phyloP scores from a whole-genome alignment of 805 yeast species.

The Pichia scutulata region DNA sequence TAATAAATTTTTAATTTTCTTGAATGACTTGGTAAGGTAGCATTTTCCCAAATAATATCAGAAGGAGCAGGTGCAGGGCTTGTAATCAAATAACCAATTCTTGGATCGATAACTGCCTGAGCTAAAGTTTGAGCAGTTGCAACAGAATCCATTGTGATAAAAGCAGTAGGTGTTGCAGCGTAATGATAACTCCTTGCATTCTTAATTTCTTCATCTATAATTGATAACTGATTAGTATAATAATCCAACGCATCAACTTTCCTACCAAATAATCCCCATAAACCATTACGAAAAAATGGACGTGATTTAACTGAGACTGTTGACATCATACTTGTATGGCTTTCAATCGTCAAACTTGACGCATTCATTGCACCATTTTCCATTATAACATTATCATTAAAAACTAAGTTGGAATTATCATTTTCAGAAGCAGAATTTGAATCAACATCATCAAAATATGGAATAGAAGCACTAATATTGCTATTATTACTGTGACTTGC shows the following conservation, averaged over 20 bases:
- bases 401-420: background rate
- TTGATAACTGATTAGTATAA: slow-evolving; percentile 59
- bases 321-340: slow-evolving; percentile 2
- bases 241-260: slow-evolving; percentile 76
- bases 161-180: slow-evolving; percentile 84
- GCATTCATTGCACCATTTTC: background rate
- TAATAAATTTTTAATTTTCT: slow-evolving; percentile 55
- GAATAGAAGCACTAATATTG: background rate
- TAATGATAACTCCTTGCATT: slow-evolving; percentile 61
- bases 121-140: slow-evolving; percentile 96
- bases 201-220: slow-evolving; percentile 61
- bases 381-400: background rate
- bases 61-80: slow-evolving; percentile 92
- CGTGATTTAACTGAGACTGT: slow-evolving; percentile 31
- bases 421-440: background rate
- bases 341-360: background rate
- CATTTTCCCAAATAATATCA: slow-evolving; percentile 88
- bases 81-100: slow-evolving; percentile 75
- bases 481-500: background rate
- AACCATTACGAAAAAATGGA: slow-evolving; percentile 57
- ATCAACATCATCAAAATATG: background rate
- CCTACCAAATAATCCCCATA: slow-evolving; percentile 56
- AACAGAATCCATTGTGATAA: slow-evolving; percentile 89
- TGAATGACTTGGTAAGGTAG: slow-evolving; percentile 71
- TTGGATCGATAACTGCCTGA: slow-evolving; percentile 88